Evolutionary conservation across 768 basidiomycete species (phyloP).

Genomic region (Russula dissimulans): DNA sequence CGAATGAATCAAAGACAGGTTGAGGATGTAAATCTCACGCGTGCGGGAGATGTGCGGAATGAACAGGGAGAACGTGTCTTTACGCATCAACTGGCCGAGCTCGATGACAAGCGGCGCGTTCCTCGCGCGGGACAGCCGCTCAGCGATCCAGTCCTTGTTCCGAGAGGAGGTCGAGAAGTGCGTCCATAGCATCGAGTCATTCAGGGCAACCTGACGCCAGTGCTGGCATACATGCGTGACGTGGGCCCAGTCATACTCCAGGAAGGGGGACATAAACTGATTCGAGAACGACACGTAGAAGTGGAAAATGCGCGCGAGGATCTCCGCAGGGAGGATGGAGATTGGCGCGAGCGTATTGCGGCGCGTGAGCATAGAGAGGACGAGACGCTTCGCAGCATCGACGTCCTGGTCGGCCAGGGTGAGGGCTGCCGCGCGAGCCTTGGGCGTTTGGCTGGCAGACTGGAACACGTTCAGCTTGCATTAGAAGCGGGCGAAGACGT

Average conservation of each 20-base stretch:
- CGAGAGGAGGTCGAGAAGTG: no score
- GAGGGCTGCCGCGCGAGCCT: not conserved
- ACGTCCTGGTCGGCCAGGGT: no score
- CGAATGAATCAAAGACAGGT: not conserved
- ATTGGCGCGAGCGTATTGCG: not conserved
- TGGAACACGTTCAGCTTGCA: not conserved
- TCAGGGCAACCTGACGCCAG: constrained; percentile 13
- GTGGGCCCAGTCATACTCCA: not conserved
- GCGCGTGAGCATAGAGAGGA: no score
- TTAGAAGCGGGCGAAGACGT: not conserved
- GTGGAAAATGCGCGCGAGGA: constrained; percentile 10
- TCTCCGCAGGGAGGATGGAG: constrained; percentile 7
- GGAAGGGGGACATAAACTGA: no score
- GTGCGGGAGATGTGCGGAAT: not conserved
- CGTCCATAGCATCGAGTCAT: not conserved
- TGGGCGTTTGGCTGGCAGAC: not conserved
- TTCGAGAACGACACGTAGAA: not conserved
- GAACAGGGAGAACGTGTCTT: not conserved
- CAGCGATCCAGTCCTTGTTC: no score
- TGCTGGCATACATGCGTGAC: constrained; percentile 14
- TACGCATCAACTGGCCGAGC: not conserved
- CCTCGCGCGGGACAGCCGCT: no score
- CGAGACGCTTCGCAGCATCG: no score
- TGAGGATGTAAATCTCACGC: not conserved
- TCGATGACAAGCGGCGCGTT: not conserved